Evolutionary conservation across 2,329 filamentous ascomycete species (phyloP).

Genomic region (Elsinoe australis): DNA sequence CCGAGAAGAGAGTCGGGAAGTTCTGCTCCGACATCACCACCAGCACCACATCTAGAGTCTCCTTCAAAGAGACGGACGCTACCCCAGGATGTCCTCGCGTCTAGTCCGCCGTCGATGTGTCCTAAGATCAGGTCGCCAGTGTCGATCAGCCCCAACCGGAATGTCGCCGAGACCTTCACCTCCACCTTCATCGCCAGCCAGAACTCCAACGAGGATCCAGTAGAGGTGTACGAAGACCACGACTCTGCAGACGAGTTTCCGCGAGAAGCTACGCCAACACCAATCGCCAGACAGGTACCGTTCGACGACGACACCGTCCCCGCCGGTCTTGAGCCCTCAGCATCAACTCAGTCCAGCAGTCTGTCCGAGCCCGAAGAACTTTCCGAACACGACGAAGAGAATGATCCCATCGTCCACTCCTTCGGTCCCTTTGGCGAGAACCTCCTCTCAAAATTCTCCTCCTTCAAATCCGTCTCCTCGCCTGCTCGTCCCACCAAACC

Average conservation of each 20-base stretch:
- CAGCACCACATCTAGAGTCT: slow-evolving; percentile 48
- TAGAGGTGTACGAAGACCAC: slow-evolving; percentile 68
- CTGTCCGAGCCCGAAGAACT: slow-evolving; percentile 49
- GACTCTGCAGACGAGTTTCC: slow-evolving; percentile 47
- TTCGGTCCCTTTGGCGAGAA: slow-evolving; percentile 87
- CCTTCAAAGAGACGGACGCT: slow-evolving; percentile 44
- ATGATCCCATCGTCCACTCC: slow-evolving; percentile 85
- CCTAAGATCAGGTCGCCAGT: slow-evolving; percentile 64
- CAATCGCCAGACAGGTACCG: slow-evolving; percentile 4
- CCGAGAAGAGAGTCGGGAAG: slow-evolving; percentile 51
- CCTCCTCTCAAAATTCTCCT: slow-evolving; percentile 71
- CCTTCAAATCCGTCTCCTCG: slow-evolving; percentile 60
- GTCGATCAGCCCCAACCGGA: slow-evolving; percentile 56
- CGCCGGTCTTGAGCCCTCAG: background rate
- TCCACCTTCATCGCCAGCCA: slow-evolving; percentile 40
- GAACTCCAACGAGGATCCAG: slow-evolving; percentile 41
- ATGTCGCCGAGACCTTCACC: slow-evolving; percentile 29
- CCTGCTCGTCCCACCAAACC: slow-evolving; percentile 44
- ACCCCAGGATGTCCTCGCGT: slow-evolving; percentile 42
- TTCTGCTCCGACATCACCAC: slow-evolving; percentile 52
- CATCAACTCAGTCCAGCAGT: slow-evolving; percentile 11
- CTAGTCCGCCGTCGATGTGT: slow-evolving; percentile 54
- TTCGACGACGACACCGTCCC: background rate
- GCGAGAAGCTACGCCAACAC: slow-evolving; percentile 17
- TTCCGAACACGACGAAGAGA: slow-evolving; percentile 82